phyloP scores from a whole-genome alignment of 108 stramenopile genomes.

The Conticribra guillardii region DNA sequence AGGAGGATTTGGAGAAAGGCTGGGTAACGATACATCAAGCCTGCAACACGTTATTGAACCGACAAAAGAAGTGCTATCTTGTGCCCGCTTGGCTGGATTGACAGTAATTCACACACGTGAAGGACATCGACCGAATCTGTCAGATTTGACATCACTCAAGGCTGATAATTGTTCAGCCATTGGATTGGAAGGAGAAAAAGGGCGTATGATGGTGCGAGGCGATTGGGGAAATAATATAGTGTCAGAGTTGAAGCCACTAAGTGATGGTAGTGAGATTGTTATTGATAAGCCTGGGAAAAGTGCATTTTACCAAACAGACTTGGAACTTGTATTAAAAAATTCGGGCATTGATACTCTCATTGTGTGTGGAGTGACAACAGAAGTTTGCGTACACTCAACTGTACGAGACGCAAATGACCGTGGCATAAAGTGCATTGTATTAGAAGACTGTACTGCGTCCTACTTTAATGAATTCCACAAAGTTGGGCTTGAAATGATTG shows the following conservation, averaged over 20 bases:
- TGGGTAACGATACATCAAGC: constrained; percentile 70
- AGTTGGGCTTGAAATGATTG: constrained; percentile 63
- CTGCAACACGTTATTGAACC: constrained; percentile 57
- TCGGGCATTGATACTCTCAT: constrained; percentile 53
- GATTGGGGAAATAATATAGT: constrained; percentile 71
- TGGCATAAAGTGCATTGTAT: constrained; percentile 62
- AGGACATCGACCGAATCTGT: constrained; percentile 58
- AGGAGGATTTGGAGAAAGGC: constrained; percentile 66
- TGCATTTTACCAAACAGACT: constrained; percentile 71
- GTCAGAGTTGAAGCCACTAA: constrained; percentile 50
- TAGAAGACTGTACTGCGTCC: constrained; percentile 70
- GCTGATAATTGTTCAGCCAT: constrained; percentile 29
- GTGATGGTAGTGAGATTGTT: constrained; percentile 46
- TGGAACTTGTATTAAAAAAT: constrained; percentile 57
- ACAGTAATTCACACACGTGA: constrained; percentile 72
- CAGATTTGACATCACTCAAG: constrained; percentile 49
- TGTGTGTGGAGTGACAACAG: constrained; percentile 80
- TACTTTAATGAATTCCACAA: constrained; percentile 74
- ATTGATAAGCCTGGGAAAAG: constrained; percentile 84
- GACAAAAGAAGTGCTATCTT: constrained; percentile 43
- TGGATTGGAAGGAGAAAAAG: constrained; percentile 45
- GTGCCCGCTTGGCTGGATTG: constrained; percentile 36
- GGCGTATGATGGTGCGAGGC: constrained; percentile 67
- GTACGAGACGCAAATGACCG: constrained; percentile 80
- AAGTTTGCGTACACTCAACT: constrained; percentile 82